Percentiles rank a stretch among this genome's conserved stretches.
phyloP scores from a whole-genome alignment of 2,329 filamentous ascomycete species.

The Botrytis deweyae region DNA sequence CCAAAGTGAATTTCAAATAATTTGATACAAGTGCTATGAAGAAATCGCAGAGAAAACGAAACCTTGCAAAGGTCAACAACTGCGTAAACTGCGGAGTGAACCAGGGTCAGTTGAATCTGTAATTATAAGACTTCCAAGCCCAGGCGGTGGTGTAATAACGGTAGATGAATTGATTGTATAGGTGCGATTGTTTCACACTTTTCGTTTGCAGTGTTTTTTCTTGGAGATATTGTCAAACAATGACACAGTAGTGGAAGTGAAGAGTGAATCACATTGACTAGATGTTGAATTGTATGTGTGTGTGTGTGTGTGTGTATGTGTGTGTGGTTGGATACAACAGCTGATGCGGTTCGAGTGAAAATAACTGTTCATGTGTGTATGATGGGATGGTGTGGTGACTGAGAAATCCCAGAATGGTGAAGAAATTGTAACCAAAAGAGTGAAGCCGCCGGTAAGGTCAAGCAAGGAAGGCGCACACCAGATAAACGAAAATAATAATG shows the following conservation, averaged over 20 bases:
- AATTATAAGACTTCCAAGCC: neutral
- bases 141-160: neutral
- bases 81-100: neutral
- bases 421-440: neutral
- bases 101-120: neutral
- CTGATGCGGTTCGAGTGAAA: neutral
- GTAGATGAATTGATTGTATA: neutral
- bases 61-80: neutral
- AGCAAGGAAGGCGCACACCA: neutral
- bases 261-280: constrained; percentile 2
- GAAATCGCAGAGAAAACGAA: neutral
- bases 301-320: neutral
- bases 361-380: neutral
- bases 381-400: neutral
- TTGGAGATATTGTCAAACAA: neutral
- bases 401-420: neutral
- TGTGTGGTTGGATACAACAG: neutral
- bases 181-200: neutral
- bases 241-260: neutral
- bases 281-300: too few species aligned
- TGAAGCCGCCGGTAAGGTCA: neutral
- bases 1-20: neutral
- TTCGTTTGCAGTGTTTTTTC: neutral
- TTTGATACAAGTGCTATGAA: neutral
- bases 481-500: neutral